Evolutionary conservation across 208 protist species (phyloP).

Genomic region (Phytomonas serpens): DNA sequence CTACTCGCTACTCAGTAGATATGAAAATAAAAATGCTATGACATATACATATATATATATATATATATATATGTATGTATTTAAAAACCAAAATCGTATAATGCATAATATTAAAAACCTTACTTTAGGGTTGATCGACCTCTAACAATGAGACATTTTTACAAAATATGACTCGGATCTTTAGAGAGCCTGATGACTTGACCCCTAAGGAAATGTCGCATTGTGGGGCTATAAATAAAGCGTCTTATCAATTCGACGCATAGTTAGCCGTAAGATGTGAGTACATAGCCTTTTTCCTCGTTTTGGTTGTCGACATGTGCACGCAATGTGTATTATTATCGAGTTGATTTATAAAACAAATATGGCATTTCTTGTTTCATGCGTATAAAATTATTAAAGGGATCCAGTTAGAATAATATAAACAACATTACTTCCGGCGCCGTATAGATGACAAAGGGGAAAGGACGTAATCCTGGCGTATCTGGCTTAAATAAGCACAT

Average conservation of each 20-base stretch:
- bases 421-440: background rate
- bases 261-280: background rate
- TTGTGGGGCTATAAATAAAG: background rate
- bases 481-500: slow-evolving; percentile 83
- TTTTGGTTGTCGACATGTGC: background rate
- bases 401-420: background rate
- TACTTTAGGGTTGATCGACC: background rate
- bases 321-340: background rate
- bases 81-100: slow-evolving; percentile 1
- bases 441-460: slow-evolving; percentile 71
- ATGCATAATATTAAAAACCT: slow-evolving; percentile 1
- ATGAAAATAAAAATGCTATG: background rate
- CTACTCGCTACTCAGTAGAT: background rate
- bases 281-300: background rate
- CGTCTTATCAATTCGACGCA: background rate
- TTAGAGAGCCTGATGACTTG: background rate
- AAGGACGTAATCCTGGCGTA: slow-evolving; percentile 77
- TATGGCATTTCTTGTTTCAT: background rate
- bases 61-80: background rate
- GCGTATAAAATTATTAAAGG: background rate
- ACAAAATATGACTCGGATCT: slow-evolving; percentile 6
- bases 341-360: background rate
- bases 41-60: background rate
- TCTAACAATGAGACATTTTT: slow-evolving; percentile 4
- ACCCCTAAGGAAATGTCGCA: background rate